Base-by-base conservation (phyloP, 2,329 filamentous ascomycete species). In the Sordariomycetes sp. region DNA sequence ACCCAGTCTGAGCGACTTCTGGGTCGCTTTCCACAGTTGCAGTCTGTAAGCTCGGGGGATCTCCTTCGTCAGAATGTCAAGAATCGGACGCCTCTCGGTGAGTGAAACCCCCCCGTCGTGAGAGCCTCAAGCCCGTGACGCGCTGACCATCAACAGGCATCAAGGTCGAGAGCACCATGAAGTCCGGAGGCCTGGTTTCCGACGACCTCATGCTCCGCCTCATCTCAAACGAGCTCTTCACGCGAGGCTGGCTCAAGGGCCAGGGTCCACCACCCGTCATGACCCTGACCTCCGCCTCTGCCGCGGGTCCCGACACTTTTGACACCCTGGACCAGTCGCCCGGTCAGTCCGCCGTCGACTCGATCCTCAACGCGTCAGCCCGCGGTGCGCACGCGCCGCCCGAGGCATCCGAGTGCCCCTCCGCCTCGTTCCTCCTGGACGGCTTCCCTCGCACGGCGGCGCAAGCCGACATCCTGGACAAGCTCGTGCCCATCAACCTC, bases 1-100 rank as follows among this genome's bases (percentile, higher is more conserved):
- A 99, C 94, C 3, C 94, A 99, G 76, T 90, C 90, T 56, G 89
- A 96, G 71, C 85, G 94, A 61, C 79, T 99, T 62, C 85, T 97
- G 64, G 78, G 86, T 65, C 85, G 89, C 64, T 99, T 94, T 69
- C 90, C 92, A 3, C 89, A 97, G 68, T 79, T 99, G 53, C 88
- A 90, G 57, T 87, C 91, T 20, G 93, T 99, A 71, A 96, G 90
- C 73, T 96, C 94, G 3, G 94, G 94, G 61, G 93, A 99, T 72
- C 77, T 99, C 18, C 76, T 99, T 60, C 87, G 94, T 62, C 85
- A 90, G 69, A 96, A 97, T 86, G 93, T 99, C 67, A 88, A 94
- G 74, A 86, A 85, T 59, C 84, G 86, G 69, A 97, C 93, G 18
- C 85, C 90, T 32, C 82, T 97, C 60, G 93, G 90, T 95, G 77